Percentiles rank a stretch among this genome's conserved stretches.
These are phyloP conservation scores for Penicillium sp. DNA, from an alignment of 2,329 filamentous ascomycete species.

Conservation along the genomic window DNA sequence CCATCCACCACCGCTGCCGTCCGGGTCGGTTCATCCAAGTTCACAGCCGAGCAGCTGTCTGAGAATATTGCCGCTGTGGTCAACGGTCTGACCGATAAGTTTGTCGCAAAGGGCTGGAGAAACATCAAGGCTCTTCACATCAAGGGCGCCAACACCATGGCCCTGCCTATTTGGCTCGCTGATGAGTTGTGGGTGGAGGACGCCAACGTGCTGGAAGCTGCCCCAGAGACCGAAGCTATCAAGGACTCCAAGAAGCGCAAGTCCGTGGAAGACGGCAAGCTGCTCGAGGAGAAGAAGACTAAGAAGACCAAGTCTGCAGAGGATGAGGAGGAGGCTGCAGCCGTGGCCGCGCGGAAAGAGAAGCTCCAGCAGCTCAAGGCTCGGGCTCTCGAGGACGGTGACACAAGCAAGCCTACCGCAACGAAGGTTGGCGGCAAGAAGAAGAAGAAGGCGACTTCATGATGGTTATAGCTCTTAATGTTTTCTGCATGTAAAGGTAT, in stretches of 20 bases:
- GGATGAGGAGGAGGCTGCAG: constrained; percentile 38
- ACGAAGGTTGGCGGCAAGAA: constrained; percentile 31
- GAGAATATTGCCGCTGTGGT: constrained; percentile 77
- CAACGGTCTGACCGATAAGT: constrained; percentile 68
- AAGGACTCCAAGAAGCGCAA: constrained; percentile 58
- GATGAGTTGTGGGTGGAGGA: constrained; percentile 86
- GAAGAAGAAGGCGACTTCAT: constrained; percentile 42
- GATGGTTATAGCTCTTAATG: constrained; percentile 31
- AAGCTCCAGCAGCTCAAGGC: constrained; percentile 52
- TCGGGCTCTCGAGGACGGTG: constrained; percentile 45
- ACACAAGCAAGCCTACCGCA: constrained; percentile 24
- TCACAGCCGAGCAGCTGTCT: constrained; percentile 70
- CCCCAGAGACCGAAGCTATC: constrained; percentile 33
- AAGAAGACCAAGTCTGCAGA: constrained; percentile 41
- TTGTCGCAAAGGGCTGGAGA: constrained; percentile 81
- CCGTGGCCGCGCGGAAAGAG: constrained; percentile 42
- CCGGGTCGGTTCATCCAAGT: constrained; percentile 72
- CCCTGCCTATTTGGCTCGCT: constrained; percentile 91
- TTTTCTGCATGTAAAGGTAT: constrained; percentile 33
- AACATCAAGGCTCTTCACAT: constrained; percentile 82
- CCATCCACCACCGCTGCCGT: constrained; percentile 77
- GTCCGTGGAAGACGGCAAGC: constrained; percentile 33
- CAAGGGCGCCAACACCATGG: constrained; percentile 84
- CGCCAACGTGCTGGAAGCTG: constrained; percentile 63
- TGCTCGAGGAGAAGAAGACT: constrained; percentile 36